A percentile compares a stretch with the other conserved stretches of the same genome.
Evolutionary conservation across 257 asterid genomes (phyloP).

Genomic region (Solanum virginianum): DNA sequence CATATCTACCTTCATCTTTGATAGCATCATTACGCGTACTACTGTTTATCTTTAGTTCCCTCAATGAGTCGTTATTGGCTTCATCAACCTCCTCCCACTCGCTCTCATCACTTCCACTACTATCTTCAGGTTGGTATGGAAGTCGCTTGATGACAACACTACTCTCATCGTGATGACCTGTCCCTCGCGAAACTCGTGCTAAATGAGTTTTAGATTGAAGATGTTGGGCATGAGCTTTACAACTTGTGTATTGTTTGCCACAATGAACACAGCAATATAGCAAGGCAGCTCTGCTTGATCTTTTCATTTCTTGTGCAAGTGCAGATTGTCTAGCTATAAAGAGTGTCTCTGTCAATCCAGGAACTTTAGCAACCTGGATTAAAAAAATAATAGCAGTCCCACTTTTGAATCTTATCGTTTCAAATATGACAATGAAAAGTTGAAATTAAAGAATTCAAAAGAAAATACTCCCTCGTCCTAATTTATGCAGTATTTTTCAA

Average conservation of each 20-base stretch:
- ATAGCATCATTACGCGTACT: constrained; percentile 21
- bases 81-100: constrained; percentile 80
- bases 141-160: constrained; percentile 55
- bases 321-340: constrained; percentile 69
- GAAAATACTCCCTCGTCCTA: too few relatives aligned
- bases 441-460: too few relatives aligned
- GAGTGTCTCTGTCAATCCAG: constrained; percentile 81
- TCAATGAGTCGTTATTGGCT: constrained; percentile 30
- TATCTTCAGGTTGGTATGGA: constrained; percentile 31
- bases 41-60: constrained; percentile 24
- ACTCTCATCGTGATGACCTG: constrained; percentile 17
- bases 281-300: constrained; percentile 48
- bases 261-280: constrained; percentile 71
- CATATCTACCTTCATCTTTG: constrained; percentile 29
- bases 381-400: too few relatives aligned
- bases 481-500: too few relatives aligned
- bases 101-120: constrained; percentile 68
- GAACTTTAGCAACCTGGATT: constrained; percentile 81
- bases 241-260: constrained; percentile 64
- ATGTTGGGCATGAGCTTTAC: constrained; percentile 76
- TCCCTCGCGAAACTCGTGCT: constrained; percentile 33
- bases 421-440: too few relatives aligned
- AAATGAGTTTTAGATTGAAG: constrained; percentile 65
- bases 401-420: too few relatives aligned
- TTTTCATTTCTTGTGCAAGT: constrained; percentile 44